These are phyloP conservation scores for Starmera pachycereana DNA, from an alignment of 805 yeast species.

Conservation along the genomic window DNA sequence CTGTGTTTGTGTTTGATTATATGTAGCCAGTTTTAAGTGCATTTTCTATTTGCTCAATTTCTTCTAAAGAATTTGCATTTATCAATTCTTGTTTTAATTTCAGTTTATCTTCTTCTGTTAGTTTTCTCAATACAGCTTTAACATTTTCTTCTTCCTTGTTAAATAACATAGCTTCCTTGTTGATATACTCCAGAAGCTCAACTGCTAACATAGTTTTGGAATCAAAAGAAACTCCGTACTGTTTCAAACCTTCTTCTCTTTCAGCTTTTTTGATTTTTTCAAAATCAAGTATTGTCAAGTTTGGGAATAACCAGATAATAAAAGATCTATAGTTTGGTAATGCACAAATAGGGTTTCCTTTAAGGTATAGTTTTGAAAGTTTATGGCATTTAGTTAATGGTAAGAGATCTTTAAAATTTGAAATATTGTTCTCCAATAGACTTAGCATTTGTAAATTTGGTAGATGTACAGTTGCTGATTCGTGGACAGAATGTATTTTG, in stretches of 20 bases:
- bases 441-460: constrained; percentile 43
- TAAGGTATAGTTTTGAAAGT: constrained; percentile 38
- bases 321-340: constrained; percentile 46
- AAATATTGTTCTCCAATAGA: constrained; percentile 41
- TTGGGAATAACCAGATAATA: constrained; percentile 54
- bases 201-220: constrained; percentile 22
- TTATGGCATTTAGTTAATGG: constrained; percentile 28
- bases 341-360: constrained; percentile 47
- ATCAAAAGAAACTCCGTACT: constrained; percentile 27
- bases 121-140: constrained; percentile 28
- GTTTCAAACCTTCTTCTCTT: constrained; percentile 30
- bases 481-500: constrained; percentile 34
- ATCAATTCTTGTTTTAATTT: constrained; percentile 43
- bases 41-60: constrained; percentile 61
- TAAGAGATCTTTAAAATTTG: constrained; percentile 32
- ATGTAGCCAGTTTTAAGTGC: constrained; percentile 33
- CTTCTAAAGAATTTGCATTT: constrained; percentile 60
- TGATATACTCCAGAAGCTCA: constrained; percentile 11
- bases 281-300: constrained; percentile 57
- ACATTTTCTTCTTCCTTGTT: constrained; percentile 25
- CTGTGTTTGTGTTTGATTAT: constrained; percentile 1
- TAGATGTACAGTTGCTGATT: constrained; percentile 22
- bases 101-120: constrained; percentile 44
- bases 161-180: constrained; percentile 1
- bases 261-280: constrained; percentile 48